Evolutionary conservation across 2,329 filamentous ascomycete genomes (phyloP).

Genomic region (Scopulariopsis brevicaulis): DNA sequence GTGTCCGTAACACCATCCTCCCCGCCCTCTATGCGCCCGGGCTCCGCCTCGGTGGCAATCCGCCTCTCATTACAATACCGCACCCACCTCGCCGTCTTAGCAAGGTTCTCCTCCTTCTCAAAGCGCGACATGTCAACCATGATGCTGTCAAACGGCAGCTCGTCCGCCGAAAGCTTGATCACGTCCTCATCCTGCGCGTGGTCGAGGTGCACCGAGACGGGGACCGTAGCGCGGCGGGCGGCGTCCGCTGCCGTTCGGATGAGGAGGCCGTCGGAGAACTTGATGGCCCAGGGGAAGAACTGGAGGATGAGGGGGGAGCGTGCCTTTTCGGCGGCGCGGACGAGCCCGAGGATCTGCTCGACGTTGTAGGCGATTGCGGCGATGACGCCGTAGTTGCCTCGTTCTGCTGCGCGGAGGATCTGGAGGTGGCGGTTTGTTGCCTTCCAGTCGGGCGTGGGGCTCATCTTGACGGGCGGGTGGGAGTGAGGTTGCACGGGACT

Average conservation of each 20-base stretch:
- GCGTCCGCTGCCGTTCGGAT: neutral
- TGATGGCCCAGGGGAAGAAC: constrained; percentile 41
- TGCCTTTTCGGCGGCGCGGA: constrained; percentile 57
- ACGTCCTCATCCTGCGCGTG: constrained; percentile 51
- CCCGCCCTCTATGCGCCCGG: constrained; percentile 49
- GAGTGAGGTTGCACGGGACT: too few species aligned
- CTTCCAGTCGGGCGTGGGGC: neutral
- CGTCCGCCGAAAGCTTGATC: constrained; percentile 42
- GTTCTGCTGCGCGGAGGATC: constrained; percentile 41
- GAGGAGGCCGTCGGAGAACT: neutral
- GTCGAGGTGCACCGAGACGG: constrained; percentile 53
- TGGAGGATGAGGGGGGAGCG: constrained; percentile 56
- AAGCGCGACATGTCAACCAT: constrained; percentile 72
- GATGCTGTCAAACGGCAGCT: constrained; percentile 54
- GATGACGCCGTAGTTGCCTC: constrained; percentile 42
- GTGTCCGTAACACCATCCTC: constrained; percentile 64
- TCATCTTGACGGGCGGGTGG: neutral
- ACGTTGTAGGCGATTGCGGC: constrained; percentile 51
- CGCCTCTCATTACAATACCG: constrained; percentile 48
- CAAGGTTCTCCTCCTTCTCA: constrained; percentile 58
- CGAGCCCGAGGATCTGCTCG: constrained; percentile 57
- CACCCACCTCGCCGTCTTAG: constrained; percentile 48
- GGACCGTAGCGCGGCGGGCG: constrained; percentile 32
- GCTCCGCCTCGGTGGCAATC: constrained; percentile 59
- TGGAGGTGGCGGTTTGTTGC: constrained; percentile 13